Conservation (phyloP, 805 yeast genomes). For the Zygosaccharomyces pseudorouxii region DNA sequence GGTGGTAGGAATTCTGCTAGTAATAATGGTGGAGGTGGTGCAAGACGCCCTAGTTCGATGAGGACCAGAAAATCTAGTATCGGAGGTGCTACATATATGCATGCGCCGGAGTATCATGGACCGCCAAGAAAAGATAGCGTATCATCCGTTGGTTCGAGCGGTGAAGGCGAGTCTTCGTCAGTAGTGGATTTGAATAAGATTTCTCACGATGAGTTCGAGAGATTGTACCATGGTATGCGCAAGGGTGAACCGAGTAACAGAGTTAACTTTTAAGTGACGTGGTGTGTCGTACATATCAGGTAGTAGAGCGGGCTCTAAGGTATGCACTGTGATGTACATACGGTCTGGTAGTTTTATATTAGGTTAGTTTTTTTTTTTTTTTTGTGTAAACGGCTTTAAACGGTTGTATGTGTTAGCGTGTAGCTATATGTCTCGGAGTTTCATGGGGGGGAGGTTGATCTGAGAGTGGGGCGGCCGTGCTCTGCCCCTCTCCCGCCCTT, state of each 20-base stretch:
- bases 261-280: conserved; percentile 14
- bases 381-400: too few relatives aligned
- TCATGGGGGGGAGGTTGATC: too few relatives aligned
- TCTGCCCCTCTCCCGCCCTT: too few relatives aligned
- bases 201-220: conserved; percentile 17
- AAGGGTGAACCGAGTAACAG: conserved; percentile 22
- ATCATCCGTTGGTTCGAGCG: conserved; percentile 1
- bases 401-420: too few relatives aligned
- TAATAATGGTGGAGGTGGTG: neutral
- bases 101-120: conserved; percentile 13
- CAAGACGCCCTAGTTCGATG: neutral
- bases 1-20: neutral
- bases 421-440: too few relatives aligned
- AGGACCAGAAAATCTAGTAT: conserved; percentile 6
- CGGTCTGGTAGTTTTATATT: too few relatives aligned
- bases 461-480: too few relatives aligned
- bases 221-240: conserved; percentile 12
- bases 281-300: too few relatives aligned
- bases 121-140: conserved; percentile 5
- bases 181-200: conserved; percentile 17
- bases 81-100: conserved; percentile 12
- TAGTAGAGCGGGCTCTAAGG: too few relatives aligned
- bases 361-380: too few relatives aligned
- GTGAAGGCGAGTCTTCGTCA: conserved; percentile 2
- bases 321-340: too few relatives aligned